These are phyloP conservation scores for Lantana camara DNA, from an alignment of 257 asterid species.

Conservation along the genomic window DNA sequence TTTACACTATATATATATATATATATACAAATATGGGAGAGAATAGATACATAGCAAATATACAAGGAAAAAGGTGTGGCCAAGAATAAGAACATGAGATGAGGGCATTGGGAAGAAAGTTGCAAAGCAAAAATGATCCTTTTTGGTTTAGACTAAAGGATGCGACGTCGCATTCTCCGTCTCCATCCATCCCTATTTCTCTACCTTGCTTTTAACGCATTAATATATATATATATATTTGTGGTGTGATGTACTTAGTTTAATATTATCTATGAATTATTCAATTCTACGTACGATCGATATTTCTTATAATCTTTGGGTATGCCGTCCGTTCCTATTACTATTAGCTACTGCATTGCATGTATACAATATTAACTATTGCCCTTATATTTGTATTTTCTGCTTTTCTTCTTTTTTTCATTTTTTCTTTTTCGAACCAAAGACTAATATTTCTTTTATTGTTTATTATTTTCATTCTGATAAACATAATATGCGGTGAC, in stretches of 20 bases:
- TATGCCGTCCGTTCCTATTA: neutral
- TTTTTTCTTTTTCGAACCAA: too few relatives aligned
- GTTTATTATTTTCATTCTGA: too few relatives aligned
- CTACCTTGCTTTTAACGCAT: slow-evolving; percentile 59
- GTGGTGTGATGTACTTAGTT: neutral
- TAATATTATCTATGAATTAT: neutral
- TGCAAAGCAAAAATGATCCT: slow-evolving; percentile 18
- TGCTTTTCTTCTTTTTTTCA: too few relatives aligned
- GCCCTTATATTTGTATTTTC: too few relatives aligned
- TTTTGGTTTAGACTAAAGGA: slow-evolving; percentile 29
- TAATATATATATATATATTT: neutral
- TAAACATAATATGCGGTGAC: too few relatives aligned
- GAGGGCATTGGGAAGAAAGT: slow-evolving; percentile 37
- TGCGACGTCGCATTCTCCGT: slow-evolving; percentile 63
- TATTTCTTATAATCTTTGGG: neutral
- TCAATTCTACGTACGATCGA: neutral
- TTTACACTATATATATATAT: too few relatives aligned
- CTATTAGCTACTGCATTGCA: neutral
- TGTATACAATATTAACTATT: neutral
- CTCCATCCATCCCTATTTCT: slow-evolving; percentile 22
- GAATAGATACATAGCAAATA: neutral
- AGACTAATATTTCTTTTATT: too few relatives aligned
- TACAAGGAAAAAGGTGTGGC: neutral
- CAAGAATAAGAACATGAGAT: too few relatives aligned
- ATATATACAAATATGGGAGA: neutral